A percentile compares a stretch with the other conserved stretches of the same genome.
Evolutionary conservation across 2,329 filamentous ascomycete species (phyloP).

Genomic region (Endoconidiophora polonica): DNA sequence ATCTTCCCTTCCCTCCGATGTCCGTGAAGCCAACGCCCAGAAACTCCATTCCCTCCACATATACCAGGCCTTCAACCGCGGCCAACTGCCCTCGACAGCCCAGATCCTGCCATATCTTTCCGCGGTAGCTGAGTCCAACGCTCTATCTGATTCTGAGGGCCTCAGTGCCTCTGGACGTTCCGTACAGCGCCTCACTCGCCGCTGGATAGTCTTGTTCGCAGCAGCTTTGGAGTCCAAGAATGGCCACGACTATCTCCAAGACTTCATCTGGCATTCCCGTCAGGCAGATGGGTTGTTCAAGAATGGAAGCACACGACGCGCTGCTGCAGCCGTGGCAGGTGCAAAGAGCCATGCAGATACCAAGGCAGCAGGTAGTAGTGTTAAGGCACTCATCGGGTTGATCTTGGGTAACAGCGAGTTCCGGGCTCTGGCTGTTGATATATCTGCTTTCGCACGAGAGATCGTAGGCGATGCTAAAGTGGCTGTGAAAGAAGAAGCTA

Average conservation of each 20-base stretch:
- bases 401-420: slow-evolving; percentile 84
- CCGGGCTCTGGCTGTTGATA: slow-evolving; percentile 65
- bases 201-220: slow-evolving; percentile 65
- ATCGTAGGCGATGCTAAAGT: slow-evolving; percentile 78
- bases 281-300: slow-evolving; percentile 42
- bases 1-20: slow-evolving; percentile 18
- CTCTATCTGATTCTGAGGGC: slow-evolving; percentile 18
- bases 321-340: slow-evolving; percentile 43
- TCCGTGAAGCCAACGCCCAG: slow-evolving; percentile 64
- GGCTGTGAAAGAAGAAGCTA: slow-evolving; percentile 58
- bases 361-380: slow-evolving; percentile 44
- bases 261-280: slow-evolving; percentile 72
- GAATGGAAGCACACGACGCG: slow-evolving; percentile 42
- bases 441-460: slow-evolving; percentile 62
- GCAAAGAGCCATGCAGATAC: slow-evolving; percentile 54
- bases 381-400: slow-evolving; percentile 70
- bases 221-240: slow-evolving; percentile 75
- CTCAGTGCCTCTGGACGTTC: slow-evolving; percentile 63
- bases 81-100: slow-evolving; percentile 84
- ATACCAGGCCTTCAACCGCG: slow-evolving; percentile 61
- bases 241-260: slow-evolving; percentile 67
- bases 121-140: slow-evolving; percentile 57
- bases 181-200: slow-evolving; percentile 52
- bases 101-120: slow-evolving; percentile 67
- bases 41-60: slow-evolving; percentile 93